Evolutionary conservation across 176 grass and related monocot genomes (phyloP).

Genomic region (Thinopyrum elongatum): DNA sequence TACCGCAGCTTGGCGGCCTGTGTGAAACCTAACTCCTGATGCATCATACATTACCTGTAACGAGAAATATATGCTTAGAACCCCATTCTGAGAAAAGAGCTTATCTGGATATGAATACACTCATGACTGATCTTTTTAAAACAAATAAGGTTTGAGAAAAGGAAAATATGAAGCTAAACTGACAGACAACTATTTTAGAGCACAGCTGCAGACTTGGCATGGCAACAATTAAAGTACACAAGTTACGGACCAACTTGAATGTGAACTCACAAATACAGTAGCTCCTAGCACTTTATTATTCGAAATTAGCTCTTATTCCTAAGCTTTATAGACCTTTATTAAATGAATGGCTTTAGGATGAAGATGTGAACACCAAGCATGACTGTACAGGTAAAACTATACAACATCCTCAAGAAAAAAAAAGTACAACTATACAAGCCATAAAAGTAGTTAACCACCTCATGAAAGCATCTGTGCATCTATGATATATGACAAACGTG

Average conservation of each 20-base stretch:
- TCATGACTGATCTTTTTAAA: not conserved
- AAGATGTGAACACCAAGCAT: not conserved
- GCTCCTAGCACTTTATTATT: not conserved
- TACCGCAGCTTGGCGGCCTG: conserved; percentile 97
- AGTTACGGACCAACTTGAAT: not conserved
- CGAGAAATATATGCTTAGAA: conserved; percentile 12
- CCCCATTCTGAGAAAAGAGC: not conserved
- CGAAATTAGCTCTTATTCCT: not conserved
- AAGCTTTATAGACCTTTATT: conserved; percentile 9
- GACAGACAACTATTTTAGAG: not conserved
- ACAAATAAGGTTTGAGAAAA: conserved; percentile 17
- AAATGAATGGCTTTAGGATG: not conserved
- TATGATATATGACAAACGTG: conserved; percentile 9
- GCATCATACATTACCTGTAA: conserved; percentile 99
- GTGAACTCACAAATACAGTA: not conserved
- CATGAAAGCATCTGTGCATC: not conserved
- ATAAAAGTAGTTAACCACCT: not conserved
- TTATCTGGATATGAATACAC: conserved; percentile 12
- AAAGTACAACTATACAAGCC: not conserved
- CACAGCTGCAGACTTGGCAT: not conserved
- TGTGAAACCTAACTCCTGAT: conserved; percentile 92
- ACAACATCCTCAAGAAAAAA: too few relatives aligned
- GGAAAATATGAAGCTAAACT: not conserved
- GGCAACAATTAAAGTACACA: not conserved
- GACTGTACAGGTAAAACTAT: not conserved